These are phyloP conservation scores for Suillus americanus DNA, from an alignment of 768 basidiomycete genomes.

Conservation along the genomic window DNA sequence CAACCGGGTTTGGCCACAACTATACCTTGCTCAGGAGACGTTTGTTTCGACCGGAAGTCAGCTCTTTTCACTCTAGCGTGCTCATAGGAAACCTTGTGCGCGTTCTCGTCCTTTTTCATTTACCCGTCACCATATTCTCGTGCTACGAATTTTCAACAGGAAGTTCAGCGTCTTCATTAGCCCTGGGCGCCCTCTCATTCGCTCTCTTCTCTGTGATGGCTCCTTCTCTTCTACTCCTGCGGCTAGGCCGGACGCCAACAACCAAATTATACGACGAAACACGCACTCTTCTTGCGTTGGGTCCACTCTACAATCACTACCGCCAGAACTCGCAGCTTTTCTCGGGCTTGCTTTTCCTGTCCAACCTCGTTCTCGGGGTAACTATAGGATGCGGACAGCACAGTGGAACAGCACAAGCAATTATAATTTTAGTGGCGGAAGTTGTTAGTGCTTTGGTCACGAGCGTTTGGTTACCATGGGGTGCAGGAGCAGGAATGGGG, in stretches of 20 bases:
- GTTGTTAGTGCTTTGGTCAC: slow-evolving; percentile 85
- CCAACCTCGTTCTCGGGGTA: slow-evolving; percentile 80
- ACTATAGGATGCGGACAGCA: slow-evolving; percentile 88
- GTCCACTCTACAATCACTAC: slow-evolving; percentile 94
- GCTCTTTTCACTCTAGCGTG: slow-evolving; percentile 78
- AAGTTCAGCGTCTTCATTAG: slow-evolving; percentile 57
- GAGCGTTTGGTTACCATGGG: slow-evolving; percentile 96
- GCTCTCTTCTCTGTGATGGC: slow-evolving; percentile 74
- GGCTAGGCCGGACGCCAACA: slow-evolving; percentile 78
- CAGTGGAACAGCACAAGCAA: slow-evolving; percentile 89
- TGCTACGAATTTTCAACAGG: slow-evolving; percentile 57
- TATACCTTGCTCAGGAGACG: slow-evolving; percentile 29
- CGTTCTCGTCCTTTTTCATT: slow-evolving; percentile 88
- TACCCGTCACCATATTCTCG: slow-evolving; percentile 91
- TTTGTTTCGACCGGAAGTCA: slow-evolving; percentile 52
- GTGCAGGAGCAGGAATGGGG: slow-evolving; percentile 95
- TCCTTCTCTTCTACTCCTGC: slow-evolving; percentile 71
- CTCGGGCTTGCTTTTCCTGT: slow-evolving; percentile 74
- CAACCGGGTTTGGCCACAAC: slow-evolving; percentile 23
- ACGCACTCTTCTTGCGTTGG: slow-evolving; percentile 83
- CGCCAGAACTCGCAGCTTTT: slow-evolving; percentile 90
- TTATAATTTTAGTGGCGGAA: slow-evolving; percentile 87
- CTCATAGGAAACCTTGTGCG: slow-evolving; percentile 91
- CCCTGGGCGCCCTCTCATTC: slow-evolving; percentile 82
- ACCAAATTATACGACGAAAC: slow-evolving; percentile 95